phyloP scores from a whole-genome alignment of 495 filamentous ascomycete species.

The Aspergillus baeticus region DNA sequence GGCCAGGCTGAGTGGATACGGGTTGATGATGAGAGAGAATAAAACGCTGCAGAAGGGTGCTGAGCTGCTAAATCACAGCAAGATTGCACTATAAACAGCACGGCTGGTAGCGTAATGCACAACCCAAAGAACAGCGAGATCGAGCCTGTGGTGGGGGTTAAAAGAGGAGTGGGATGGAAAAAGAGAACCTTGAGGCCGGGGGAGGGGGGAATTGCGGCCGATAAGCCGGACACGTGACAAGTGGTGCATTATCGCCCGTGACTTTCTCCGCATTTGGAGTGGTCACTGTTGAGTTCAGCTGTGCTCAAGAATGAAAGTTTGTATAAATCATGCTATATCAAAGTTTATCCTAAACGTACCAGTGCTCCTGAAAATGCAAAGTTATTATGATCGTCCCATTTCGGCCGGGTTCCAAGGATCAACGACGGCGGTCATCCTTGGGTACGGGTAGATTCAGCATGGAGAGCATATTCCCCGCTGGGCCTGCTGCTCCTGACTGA shows the following conservation, averaged over 20 bases:
- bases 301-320: not conserved
- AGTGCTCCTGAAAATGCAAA: not conserved
- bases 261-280: not conserved
- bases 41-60: constrained; percentile 5
- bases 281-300: no score
- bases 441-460: constrained; percentile 82
- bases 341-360: not conserved
- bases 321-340: not conserved
- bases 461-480: constrained; percentile 79
- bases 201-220: not conserved
- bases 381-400: not conserved
- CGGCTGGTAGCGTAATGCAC: constrained; percentile 5
- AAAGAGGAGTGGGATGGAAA: not conserved
- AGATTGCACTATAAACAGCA: not conserved
- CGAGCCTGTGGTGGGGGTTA: constrained; percentile 7
- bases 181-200: not conserved
- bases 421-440: constrained; percentile 59
- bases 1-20: not conserved
- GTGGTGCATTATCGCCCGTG: constrained; percentile 7
- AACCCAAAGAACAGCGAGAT: not conserved
- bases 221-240: constrained; percentile 1
- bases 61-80: not conserved
- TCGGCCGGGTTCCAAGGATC: not conserved
- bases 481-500: constrained; percentile 80
- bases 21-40: not conserved